Evolutionary conservation across 139 green algal species (phyloP).

Genomic region (Tetraselmis chui): DNA sequence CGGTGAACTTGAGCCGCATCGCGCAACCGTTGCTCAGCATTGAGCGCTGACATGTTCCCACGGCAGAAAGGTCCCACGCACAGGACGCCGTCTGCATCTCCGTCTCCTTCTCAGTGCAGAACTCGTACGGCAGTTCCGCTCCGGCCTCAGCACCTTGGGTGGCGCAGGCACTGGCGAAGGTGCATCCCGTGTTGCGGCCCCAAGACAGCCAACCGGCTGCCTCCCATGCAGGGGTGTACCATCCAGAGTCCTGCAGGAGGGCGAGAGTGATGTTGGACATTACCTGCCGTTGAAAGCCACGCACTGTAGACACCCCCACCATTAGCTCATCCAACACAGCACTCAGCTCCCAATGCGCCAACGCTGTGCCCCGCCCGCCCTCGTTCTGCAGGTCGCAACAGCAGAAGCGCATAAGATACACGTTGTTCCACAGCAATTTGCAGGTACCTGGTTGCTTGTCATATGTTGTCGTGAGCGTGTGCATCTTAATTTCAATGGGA

Average conservation of each 20-base stretch:
- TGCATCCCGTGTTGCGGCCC: background rate
- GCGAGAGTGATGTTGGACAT: slow-evolving; percentile 7
- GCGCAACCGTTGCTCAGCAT: background rate
- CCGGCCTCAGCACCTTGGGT: background rate
- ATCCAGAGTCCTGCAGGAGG: slow-evolving; percentile 5
- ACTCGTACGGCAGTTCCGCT: too few relatives aligned
- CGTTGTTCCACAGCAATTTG: too few relatives aligned
- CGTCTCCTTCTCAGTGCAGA: too few relatives aligned
- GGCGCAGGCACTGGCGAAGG: background rate
- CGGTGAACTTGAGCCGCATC: background rate
- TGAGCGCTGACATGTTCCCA: background rate
- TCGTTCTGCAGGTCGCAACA: too few relatives aligned
- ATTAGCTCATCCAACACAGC: background rate
- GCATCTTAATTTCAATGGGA: too few relatives aligned
- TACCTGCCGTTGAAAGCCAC: background rate
- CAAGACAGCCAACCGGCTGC: background rate
- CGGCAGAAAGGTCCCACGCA: background rate
- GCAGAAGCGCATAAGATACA: too few relatives aligned
- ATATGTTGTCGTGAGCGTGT: too few relatives aligned
- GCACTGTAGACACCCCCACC: background rate
- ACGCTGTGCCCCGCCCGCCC: background rate
- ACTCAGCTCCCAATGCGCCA: slow-evolving; percentile 4
- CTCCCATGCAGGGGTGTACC: background rate
- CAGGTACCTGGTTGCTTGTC: too few relatives aligned
- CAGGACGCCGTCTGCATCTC: too few relatives aligned